Evolutionary conservation across 169 alveolate genomes (phyloP).

Genomic region (Plasmodium inui): DNA sequence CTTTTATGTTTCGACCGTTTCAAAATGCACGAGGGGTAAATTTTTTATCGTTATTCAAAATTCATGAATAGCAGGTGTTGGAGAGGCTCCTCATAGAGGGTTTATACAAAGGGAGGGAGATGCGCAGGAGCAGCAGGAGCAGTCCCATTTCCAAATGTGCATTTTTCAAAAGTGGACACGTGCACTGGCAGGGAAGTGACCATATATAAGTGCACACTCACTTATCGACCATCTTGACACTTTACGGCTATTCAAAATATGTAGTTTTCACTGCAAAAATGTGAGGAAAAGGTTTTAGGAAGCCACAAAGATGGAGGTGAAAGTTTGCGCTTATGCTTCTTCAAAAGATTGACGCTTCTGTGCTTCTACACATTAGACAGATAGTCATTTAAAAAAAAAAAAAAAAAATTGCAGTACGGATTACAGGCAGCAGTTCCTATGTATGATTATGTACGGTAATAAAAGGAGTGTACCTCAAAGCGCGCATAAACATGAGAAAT

Average conservation of each 20-base stretch:
- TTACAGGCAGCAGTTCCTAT: neutral
- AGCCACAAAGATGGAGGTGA: constrained; percentile 1
- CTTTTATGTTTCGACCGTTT: neutral
- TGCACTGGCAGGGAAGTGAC: neutral
- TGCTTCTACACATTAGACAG: constrained; percentile 1
- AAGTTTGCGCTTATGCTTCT: neutral
- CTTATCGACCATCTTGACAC: neutral
- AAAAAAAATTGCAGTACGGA: neutral
- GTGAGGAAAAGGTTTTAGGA: neutral
- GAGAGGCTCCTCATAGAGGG: neutral
- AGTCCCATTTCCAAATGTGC: neutral
- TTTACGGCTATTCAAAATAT: neutral
- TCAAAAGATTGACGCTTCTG: constrained; percentile 9
- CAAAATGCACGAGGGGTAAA: neutral
- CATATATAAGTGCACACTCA: neutral
- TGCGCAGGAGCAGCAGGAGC: neutral
- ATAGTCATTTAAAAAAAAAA: neutral
- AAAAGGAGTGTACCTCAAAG: neutral
- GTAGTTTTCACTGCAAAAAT: neutral
- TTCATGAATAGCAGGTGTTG: neutral
- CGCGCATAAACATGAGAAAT: neutral
- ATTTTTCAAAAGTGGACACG: neutral
- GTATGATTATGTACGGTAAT: neutral
- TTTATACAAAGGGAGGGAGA: neutral
- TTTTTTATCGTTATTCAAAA: neutral